Conservation (phyloP, 441 rosid genomes). For the Euphorbia celastroides region DNA sequence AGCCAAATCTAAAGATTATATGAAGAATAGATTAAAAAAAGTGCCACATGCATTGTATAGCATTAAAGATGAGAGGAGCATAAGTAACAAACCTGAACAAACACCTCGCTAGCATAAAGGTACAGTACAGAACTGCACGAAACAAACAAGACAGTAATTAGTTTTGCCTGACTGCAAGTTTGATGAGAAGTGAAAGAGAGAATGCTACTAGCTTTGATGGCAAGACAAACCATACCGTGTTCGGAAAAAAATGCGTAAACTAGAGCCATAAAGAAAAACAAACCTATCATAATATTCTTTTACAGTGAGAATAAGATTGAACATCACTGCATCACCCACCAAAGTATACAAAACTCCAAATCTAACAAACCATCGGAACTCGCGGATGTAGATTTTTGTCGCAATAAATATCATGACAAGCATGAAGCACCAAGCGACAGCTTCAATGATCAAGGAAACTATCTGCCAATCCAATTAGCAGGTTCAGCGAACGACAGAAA, state of each 20-base stretch:
- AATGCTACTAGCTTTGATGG: background rate
- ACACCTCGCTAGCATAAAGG: conserved; percentile 71
- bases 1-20: conserved; percentile 8
- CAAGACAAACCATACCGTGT: background rate
- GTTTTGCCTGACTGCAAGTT: conserved; percentile 1
- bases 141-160: conserved; percentile 23
- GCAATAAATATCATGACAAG: conserved; percentile 70
- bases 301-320: conserved; percentile 68
- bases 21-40: conserved; percentile 4
- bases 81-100: conserved; percentile 65
- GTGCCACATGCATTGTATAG: background rate
- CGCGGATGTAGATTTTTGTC: conserved; percentile 71
- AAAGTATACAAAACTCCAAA: conserved; percentile 73
- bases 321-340: conserved; percentile 81
- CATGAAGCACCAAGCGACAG: conserved; percentile 79
- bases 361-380: conserved; percentile 93
- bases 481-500: background rate
- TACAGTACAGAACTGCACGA: conserved; percentile 67
- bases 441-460: conserved; percentile 64
- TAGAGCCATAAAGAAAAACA: conserved; percentile 19
- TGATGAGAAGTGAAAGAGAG: background rate
- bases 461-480: conserved; percentile 36
- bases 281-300: conserved; percentile 73
- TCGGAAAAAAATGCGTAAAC: background rate
- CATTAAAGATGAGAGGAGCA: conserved; percentile 2